Evolutionary conservation across 495 filamentous ascomycete genomes (phyloP).

Genomic region (Hypoxylon intermedium): DNA sequence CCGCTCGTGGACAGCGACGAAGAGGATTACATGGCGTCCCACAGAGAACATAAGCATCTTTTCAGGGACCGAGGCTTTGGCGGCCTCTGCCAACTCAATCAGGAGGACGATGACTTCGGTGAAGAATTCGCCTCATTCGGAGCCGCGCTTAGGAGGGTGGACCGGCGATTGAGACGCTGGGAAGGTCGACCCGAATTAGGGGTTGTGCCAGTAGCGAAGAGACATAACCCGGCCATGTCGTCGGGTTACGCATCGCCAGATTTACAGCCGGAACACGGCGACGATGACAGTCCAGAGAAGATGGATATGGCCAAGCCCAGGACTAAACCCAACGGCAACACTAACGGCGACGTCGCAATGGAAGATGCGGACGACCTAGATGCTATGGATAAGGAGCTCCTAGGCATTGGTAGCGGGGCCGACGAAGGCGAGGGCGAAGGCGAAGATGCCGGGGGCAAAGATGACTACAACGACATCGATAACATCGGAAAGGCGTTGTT

Average conservation of each 20-base stretch:
- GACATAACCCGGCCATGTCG: slow-evolving; percentile 26
- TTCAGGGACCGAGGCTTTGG: slow-evolving; percentile 67
- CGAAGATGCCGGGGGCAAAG: slow-evolving; percentile 41
- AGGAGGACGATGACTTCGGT: slow-evolving; percentile 76
- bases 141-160: slow-evolving; percentile 71
- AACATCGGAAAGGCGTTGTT: slow-evolving; percentile 60
- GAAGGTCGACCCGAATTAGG: slow-evolving; percentile 54
- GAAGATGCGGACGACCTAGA: slow-evolving; percentile 60
- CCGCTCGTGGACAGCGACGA: slow-evolving; percentile 82
- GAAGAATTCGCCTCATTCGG: slow-evolving; percentile 77
- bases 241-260: slow-evolving; percentile 38
- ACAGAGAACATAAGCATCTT: slow-evolving; percentile 27
- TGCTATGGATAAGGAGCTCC: slow-evolving; percentile 58
- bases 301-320: slow-evolving; percentile 46
- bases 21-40: slow-evolving; percentile 57
- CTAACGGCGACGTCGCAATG: slow-evolving; percentile 48
- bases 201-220: slow-evolving; percentile 53
- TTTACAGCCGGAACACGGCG: slow-evolving; percentile 12
- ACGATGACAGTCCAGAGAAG: slow-evolving; percentile 35
- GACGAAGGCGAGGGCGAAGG: slow-evolving; percentile 43
- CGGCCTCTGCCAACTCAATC: slow-evolving; percentile 71
- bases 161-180: slow-evolving; percentile 77
- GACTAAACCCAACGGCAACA: slow-evolving; percentile 38
- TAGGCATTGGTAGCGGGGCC: slow-evolving; percentile 53
- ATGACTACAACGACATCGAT: slow-evolving; percentile 59